These are phyloP conservation scores for Curvularia hawaiiensis DNA, from an alignment of 2,329 filamentous ascomycete species.

Conservation along the genomic window DNA sequence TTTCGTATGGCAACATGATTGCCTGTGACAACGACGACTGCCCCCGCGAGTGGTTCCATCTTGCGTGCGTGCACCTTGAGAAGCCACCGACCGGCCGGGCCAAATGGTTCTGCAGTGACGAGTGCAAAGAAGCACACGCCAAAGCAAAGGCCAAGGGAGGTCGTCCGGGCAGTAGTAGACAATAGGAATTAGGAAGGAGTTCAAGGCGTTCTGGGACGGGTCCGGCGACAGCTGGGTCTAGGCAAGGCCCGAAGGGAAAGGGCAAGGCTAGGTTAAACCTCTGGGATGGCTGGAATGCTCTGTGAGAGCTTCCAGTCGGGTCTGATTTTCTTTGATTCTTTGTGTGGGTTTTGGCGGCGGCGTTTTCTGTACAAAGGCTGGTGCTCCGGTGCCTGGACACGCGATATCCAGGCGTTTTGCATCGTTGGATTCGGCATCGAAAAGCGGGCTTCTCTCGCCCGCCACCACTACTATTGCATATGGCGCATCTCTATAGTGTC, in stretches of 20 bases:
- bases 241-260: slow-evolving; percentile 40
- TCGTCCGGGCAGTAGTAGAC: slow-evolving; percentile 46
- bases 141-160: slow-evolving; percentile 42
- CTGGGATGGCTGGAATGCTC: slow-evolving; percentile 46
- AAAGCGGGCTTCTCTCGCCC: slow-evolving; percentile 3
- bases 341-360: slow-evolving; percentile 14
- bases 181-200: slow-evolving; percentile 49
- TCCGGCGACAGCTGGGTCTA: slow-evolving; percentile 35
- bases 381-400: slow-evolving; percentile 7
- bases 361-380: neutral
- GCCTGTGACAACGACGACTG: slow-evolving; percentile 70
- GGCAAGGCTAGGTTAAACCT: slow-evolving; percentile 41
- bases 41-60: slow-evolving; percentile 70
- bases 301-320: slow-evolving; percentile 33
- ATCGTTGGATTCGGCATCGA: slow-evolving; percentile 12
- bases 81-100: slow-evolving; percentile 58
- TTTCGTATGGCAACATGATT: slow-evolving; percentile 70
- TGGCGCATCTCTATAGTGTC: neutral
- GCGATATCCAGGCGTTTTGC: slow-evolving; percentile 15
- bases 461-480: neutral
- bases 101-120: slow-evolving; percentile 50
- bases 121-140: slow-evolving; percentile 42
- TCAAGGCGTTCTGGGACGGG: slow-evolving; percentile 45
- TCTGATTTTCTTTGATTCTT: slow-evolving; percentile 31
- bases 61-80: slow-evolving; percentile 66